Evolutionary conservation across 441 rosid genomes (phyloP).

Genomic region (Gossypium trilobum): DNA sequence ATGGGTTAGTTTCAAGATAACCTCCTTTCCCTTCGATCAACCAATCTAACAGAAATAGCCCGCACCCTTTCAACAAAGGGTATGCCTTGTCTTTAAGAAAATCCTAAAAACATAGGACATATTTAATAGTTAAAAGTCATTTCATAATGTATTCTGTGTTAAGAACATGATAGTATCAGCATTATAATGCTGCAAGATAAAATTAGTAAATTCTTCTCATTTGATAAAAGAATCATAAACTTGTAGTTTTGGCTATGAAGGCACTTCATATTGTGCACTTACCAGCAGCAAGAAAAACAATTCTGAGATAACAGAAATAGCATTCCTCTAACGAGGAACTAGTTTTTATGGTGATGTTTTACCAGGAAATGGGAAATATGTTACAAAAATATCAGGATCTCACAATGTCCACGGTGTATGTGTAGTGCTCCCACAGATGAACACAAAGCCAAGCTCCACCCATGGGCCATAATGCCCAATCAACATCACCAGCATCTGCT

Average conservation of each 20-base stretch:
- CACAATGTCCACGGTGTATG: conserved; percentile 49
- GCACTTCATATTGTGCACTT: neutral
- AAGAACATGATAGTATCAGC: neutral
- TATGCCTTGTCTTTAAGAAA: conserved; percentile 64
- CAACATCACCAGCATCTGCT: conserved; percentile 32
- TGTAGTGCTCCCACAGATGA: conserved; percentile 70
- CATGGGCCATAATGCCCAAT: conserved; percentile 61
- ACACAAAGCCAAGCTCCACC: conserved; percentile 74
- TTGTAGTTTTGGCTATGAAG: neutral
- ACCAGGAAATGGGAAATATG: neutral
- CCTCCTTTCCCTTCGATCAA: conserved; percentile 63
- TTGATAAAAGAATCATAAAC: neutral
- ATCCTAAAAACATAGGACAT: conserved; percentile 35
- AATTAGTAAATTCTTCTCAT: neutral
- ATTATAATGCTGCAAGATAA: neutral
- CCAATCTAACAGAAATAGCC: conserved; percentile 75
- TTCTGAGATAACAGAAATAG: neutral
- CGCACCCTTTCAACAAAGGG: conserved; percentile 84
- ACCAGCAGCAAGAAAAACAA: neutral
- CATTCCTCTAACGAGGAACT: neutral
- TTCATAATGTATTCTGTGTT: neutral
- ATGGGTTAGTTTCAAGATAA: conserved; percentile 78
- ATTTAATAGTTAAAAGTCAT: neutral
- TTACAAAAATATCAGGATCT: conserved; percentile 14
- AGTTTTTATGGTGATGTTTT: neutral